A percentile compares a stretch with the other conserved stretches of the same genome.
phyloP scores from a whole-genome alignment of 2,329 filamentous ascomycete genomes.

The Lecanosticta acicola region DNA sequence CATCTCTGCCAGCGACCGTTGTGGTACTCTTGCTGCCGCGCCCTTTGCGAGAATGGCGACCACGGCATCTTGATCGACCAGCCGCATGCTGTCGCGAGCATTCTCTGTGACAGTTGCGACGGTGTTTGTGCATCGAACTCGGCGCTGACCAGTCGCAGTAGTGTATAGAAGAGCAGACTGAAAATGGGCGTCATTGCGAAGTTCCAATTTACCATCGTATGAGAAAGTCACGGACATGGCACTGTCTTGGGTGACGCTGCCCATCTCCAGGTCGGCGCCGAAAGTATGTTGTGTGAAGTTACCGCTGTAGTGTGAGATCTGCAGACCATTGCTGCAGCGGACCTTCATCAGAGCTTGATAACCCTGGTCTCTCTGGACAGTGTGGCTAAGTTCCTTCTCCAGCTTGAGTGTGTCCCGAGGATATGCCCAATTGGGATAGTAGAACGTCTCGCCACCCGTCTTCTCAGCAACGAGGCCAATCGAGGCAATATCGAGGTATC shows the following conservation, averaged over 20 bases:
- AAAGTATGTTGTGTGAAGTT: slow-evolving; percentile 96
- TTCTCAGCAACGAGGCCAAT: slow-evolving; percentile 80
- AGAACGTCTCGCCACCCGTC: slow-evolving; percentile 93
- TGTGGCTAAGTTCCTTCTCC: slow-evolving; percentile 76
- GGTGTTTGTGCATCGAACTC: slow-evolving; percentile 87
- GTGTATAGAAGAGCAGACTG: slow-evolving; percentile 94
- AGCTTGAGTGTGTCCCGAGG: slow-evolving; percentile 80
- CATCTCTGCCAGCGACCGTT: slow-evolving; percentile 77
- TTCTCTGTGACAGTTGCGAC: slow-evolving; percentile 88
- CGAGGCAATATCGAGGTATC: slow-evolving; percentile 88
- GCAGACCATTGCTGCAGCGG: slow-evolving; percentile 90
- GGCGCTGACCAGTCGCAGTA: slow-evolving; percentile 77
- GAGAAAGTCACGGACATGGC: slow-evolving; percentile 85
- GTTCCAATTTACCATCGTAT: slow-evolving; percentile 95
- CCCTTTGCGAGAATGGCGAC: slow-evolving; percentile 87
- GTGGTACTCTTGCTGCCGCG: slow-evolving; percentile 70
- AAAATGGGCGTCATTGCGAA: slow-evolving; percentile 95
- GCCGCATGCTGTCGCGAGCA: slow-evolving; percentile 78
- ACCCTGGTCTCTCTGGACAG: slow-evolving; percentile 82
- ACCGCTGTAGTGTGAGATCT: slow-evolving; percentile 89
- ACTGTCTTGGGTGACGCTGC: slow-evolving; percentile 87
- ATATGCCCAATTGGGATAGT: slow-evolving; percentile 92
- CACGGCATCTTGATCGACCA: slow-evolving; percentile 93
- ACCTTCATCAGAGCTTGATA: slow-evolving; percentile 98
- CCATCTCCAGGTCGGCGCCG: slow-evolving; percentile 89